Conservation (phyloP, 2,329 filamentous ascomycete species). For the Phaeophleospora eucalypticola region DNA sequence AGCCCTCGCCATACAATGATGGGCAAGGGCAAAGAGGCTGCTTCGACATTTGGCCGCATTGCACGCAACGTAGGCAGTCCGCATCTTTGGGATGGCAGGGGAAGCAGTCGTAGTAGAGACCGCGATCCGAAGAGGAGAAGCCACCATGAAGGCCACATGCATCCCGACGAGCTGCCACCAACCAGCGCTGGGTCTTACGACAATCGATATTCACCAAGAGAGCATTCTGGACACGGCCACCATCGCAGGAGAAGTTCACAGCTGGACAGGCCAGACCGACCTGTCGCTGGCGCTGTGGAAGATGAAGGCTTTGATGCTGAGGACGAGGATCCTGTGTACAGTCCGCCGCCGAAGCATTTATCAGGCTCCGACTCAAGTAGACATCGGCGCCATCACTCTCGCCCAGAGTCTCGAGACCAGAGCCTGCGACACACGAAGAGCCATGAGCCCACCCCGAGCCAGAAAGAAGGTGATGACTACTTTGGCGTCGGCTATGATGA, state of each 20-base stretch:
- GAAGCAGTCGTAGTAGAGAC: conserved; percentile 24
- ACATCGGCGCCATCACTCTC: conserved; percentile 13
- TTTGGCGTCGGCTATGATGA: conserved; percentile 17
- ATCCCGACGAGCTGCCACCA: conserved; percentile 18
- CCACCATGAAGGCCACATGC: conserved; percentile 22
- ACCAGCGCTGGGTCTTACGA: conserved; percentile 13
- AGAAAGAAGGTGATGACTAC: conserved; percentile 28
- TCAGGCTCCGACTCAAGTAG: conserved; percentile 17
- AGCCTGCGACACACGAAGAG: conserved; percentile 40
- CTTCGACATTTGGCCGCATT: conserved; percentile 33
- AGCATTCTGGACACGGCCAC: conserved; percentile 14
- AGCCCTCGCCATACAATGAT: conserved; percentile 32
- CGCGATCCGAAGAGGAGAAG: conserved; percentile 22
- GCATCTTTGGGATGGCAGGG: conserved; percentile 33
- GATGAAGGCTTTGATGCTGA: conserved; percentile 18
- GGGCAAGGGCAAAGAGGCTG: conserved; percentile 35
- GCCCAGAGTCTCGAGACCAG: conserved; percentile 20
- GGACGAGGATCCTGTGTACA: conserved; percentile 16
- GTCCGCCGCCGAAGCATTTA: conserved; percentile 8
- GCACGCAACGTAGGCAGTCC: conserved; percentile 34
- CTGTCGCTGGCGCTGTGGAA: conserved; percentile 9
- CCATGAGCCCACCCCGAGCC: conserved; percentile 38
- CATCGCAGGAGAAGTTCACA: conserved; percentile 17
- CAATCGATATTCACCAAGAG: conserved; percentile 13
- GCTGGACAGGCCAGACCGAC: conserved; percentile 13